These are phyloP conservation scores for Diaporthe ilicicola DNA, from an alignment of 2,329 filamentous ascomycete genomes.

Conservation along the genomic window DNA sequence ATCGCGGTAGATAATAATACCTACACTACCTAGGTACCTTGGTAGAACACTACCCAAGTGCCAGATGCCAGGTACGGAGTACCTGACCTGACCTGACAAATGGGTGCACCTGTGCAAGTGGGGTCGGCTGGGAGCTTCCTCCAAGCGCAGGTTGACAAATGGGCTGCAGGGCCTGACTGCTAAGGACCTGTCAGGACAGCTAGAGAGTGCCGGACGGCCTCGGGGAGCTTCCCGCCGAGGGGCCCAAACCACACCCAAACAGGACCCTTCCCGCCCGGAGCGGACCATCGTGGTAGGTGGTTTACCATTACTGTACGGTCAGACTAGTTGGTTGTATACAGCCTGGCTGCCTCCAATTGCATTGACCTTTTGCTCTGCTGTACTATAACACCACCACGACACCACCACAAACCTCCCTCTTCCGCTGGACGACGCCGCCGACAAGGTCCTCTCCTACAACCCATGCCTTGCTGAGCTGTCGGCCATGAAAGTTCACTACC, in stretches of 20 bases:
- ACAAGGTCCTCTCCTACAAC: neutral
- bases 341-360: conserved; percentile 24
- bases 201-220: conserved; percentile 7
- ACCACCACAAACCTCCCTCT: neutral
- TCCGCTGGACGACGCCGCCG: conserved; percentile 1
- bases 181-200: neutral
- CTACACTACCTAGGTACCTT: neutral
- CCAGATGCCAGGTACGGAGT: neutral
- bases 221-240: conserved; percentile 23
- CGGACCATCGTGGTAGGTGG: conserved; percentile 3
- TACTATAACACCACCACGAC: conserved; percentile 11
- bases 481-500: conserved; percentile 40
- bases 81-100: conserved; percentile 4
- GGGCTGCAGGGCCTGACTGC: neutral
- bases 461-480: conserved; percentile 30
- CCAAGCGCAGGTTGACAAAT: conserved; percentile 8
- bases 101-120: neutral
- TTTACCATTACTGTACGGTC: conserved; percentile 16
- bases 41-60: too few relatives aligned
- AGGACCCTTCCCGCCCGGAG: conserved; percentile 22
- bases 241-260: conserved; percentile 24
- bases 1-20: neutral
- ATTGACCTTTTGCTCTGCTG: conserved; percentile 17
- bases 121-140: neutral
- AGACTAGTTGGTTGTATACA: neutral